Evolutionary conservation across 2,329 filamentous ascomycete species (phyloP), one percentile per base, ranked within the genome.

Genomic region (Penicillium verrucosum): DNA sequence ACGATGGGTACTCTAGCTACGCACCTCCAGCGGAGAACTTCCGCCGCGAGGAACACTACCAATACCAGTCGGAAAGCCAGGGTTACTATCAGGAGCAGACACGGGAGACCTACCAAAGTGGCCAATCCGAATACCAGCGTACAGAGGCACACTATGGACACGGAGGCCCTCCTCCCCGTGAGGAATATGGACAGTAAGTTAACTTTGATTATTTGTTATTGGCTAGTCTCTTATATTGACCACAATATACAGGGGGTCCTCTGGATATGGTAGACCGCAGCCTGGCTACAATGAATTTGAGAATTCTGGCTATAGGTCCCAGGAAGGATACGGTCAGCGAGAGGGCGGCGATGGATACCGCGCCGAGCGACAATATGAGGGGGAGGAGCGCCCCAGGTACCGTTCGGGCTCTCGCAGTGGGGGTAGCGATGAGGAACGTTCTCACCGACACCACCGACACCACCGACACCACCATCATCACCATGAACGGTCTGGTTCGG

Each of bases 101-200:
- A 37, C 53, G 51, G 10, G 61, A 67, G 49, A 58, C 42, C 23
- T 58, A 63, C 51, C 58, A 57, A 36, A 43, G 52, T 43, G 54
- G 52, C 18, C 54, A 54, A 12, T 59, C 48, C n/a, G 57, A 64
- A 48, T 65, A 65, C 18, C 51, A 60, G 41, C 56, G 48, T 18
- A 58, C 56, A 11, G 56, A 68, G 44, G 50, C 59, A 21, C 57
- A 46, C n/a, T 63, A 65, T 42, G 58, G 60, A n/a, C 61, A 66
- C 47, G 60, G 56, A 25, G 40, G 30, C n/a, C 52, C 30, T 3
- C 38, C 52, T 51, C 51, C 14, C 30, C 59, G 55, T 34, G 59
- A 45, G 43, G 62, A 56, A 40, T 55, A 56, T 51, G 51, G 61
- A 27, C 59, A 61, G 68, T 70, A 57, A 66, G 68, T 65, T 7